Evolutionary conservation across 108 stramenopile genomes (phyloP), one percentile per base, ranked within the genome.

Genomic region (Nitzschia sp.): DNA sequence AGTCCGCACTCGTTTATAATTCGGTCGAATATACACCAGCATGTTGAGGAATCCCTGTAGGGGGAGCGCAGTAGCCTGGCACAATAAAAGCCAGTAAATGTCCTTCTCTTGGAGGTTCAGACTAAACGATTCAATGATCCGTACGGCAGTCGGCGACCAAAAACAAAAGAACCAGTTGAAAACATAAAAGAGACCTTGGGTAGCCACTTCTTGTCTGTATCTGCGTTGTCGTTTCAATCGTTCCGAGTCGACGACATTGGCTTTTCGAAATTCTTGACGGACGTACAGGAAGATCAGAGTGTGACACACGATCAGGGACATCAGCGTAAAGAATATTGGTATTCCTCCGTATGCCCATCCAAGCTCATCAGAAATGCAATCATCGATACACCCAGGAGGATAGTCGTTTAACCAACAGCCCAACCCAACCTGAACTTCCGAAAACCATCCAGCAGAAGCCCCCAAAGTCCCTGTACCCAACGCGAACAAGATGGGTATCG

Each of bases 31-130:
- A 62, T 79, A 85, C n/a, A 85, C 65, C 29, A 81, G 63, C 51
- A 71, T 53, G 42, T 85, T 85, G 55, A 85, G 73, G 52, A 85
- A 80, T 20, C 84, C 84, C 53, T 85, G 84, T 20, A 80, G 39
- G 14, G 84, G 84, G 20, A 84, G 71, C 37, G 82, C 78, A 1
- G 77, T 60, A 14, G 78, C 72, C 67, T 69, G 68, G 0, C 78
- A 22, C 3, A 83, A 51, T 10, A 72, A 62, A 22, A 87, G 63
- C 44, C 55, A 40, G 42, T 68, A 72, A 19, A 61, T 40, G 3
- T 65, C 50, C 14, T 44, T 29, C 51, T 74, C 66, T 14, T 67
- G 29, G 11, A 48, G 44, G 1, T 61, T 11, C 53, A 48, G 15
- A 68, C 56, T 20, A 67, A 64, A 43, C 57, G 68, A 43, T 67